Evolutionary conservation across 345 rosid genomes (phyloP).

Genomic region (Mallotus nudiflorus): DNA sequence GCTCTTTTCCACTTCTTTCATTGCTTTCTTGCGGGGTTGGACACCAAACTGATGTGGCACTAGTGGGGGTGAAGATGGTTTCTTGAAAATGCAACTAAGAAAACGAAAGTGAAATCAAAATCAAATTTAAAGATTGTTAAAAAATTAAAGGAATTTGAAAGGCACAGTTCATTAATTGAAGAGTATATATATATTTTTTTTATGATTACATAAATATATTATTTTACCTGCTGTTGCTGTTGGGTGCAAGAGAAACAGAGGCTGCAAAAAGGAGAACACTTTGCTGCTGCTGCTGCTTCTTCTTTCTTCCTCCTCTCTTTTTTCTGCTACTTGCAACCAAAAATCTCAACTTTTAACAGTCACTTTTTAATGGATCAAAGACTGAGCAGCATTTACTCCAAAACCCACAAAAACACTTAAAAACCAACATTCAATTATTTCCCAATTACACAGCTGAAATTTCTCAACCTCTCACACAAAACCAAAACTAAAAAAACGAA

Average conservation of each 20-base stretch:
- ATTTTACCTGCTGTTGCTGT: background rate
- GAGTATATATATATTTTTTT: background rate
- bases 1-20: conserved; percentile 30
- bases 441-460: background rate
- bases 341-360: background rate
- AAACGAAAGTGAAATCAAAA: background rate
- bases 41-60: too few species aligned
- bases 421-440: background rate
- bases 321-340: background rate
- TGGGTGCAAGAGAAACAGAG: background rate
- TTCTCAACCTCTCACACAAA: background rate
- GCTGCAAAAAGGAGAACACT: background rate
- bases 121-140: too few species aligned
- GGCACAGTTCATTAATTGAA: conserved; percentile 4
- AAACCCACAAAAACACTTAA: background rate
- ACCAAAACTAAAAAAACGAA: too few species aligned
- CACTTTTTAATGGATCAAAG: too few species aligned
- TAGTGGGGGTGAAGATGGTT: background rate
- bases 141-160: background rate
- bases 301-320: background rate
- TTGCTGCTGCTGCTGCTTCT: background rate
- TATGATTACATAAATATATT: background rate
- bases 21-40: conserved; percentile 25
- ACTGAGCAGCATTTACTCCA: too few species aligned
- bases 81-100: background rate